Base-by-base conservation (phyloP, 2,329 filamentous ascomycete genomes). In the Cercospora sp. region DNA sequence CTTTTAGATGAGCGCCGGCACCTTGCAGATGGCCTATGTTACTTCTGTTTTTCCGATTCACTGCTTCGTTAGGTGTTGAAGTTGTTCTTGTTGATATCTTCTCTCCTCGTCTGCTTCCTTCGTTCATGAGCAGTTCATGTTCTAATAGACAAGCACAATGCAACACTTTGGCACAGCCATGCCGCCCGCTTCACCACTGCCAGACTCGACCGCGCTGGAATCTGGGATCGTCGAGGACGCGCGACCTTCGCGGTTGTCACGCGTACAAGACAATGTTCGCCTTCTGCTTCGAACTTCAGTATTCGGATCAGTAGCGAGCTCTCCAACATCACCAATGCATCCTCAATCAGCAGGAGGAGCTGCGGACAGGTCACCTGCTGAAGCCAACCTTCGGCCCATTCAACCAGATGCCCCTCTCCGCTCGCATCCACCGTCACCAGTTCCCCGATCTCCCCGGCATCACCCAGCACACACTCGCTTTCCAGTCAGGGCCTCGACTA, bases 221-320 rank as follows among this genome's bases (percentile, higher is more conserved):
- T 73, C 76, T 40, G 77, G 77, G n/a, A 75, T 78, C 23, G 51
- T 78, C 63, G 75, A 76, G 64, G 75, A 78, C 65, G 65, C 71
- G 16, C 60, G 58, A 51, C 73, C 74, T 28, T 71, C 71, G 20
- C 61, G 69, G 23, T 57, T 71, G 26, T 75, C 74, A 33, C 74
- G 74, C 57, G 75, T 78, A 1, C 75, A 78, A 65, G 75, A 77
- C 66, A 77, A 76, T 67, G 76, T 78, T 42, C 72, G 77, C 58
- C 73, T 77, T 60, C 73, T 78, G 20, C 71, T 78, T 3, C 71
- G 76, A 26, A 68, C 69, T 53, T 78, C 76, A 18, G 68, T 77
- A 28, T 72, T 75, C 42, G 73, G 71, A 31, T 70, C 69, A 31
- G 69, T 71, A 2, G 69, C 69, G 45, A 72, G 64, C 66, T 71